A percentile compares a stretch with the other conserved stretches of the same genome.
These are phyloP conservation scores for Talaromyces sp. DNA, from an alignment of 2,329 filamentous ascomycete species.

Conservation along the genomic window DNA sequence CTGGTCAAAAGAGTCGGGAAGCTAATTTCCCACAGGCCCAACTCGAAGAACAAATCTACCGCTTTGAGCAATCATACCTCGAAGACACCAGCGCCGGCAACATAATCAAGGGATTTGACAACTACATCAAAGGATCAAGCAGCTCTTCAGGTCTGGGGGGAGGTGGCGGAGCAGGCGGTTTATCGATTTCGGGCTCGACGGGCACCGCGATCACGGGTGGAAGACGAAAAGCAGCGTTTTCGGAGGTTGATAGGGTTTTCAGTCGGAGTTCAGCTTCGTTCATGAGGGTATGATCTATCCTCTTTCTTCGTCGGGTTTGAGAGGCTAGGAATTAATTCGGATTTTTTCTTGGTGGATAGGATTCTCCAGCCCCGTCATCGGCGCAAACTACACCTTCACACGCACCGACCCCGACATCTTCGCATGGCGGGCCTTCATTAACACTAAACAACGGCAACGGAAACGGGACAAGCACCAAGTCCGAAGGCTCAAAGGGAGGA, in stretches of 20 bases:
- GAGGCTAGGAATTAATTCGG: neutral
- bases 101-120: conserved; percentile 96
- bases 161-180: conserved; percentile 29
- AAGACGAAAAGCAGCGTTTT: conserved; percentile 44
- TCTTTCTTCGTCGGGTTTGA: neutral
- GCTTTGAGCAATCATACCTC: conserved; percentile 81
- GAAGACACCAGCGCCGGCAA: conserved; percentile 86
- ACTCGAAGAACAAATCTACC: conserved; percentile 77
- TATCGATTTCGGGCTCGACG: conserved; percentile 27
- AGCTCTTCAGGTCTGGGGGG: conserved; percentile 30
- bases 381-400: conserved; percentile 47
- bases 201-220: conserved; percentile 18
- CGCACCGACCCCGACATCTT: conserved; percentile 44
- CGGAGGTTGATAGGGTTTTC: conserved; percentile 48
- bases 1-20: conserved; percentile 15
- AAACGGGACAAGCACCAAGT: conserved; percentile 20
- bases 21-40: conserved; percentile 40
- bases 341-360: conserved; percentile 24
- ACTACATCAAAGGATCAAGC: conserved; percentile 89
- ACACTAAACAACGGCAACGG: conserved; percentile 25
- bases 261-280: conserved; percentile 49
- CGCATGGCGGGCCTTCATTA: conserved; percentile 29
- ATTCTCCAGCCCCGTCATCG: conserved; percentile 44
- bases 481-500: conserved; percentile 19
- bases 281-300: conserved; percentile 36